These are phyloP conservation scores for Rossbeevera mucosa DNA, from an alignment of 768 basidiomycete genomes.

Conservation along the genomic window DNA sequence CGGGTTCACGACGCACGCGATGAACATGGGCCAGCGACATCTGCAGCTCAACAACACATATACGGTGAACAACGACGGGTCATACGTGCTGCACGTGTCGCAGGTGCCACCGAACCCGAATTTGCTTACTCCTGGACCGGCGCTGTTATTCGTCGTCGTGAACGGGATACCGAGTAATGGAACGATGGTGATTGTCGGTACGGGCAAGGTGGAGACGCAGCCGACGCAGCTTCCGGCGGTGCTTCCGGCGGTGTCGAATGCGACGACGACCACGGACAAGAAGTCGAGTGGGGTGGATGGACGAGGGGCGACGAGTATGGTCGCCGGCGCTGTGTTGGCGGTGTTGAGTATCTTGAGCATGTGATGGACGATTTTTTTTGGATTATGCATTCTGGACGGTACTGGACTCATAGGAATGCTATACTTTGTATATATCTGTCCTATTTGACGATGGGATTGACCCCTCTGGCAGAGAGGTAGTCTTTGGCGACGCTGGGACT, in stretches of 20 bases:
- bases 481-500: constrained; percentile 70
- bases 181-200: constrained; percentile 71
- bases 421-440: too few species aligned
- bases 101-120: constrained; percentile 84
- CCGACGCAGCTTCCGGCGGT: constrained; percentile 40
- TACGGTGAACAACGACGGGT: constrained; percentile 72
- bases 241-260: constrained; percentile 40
- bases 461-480: constrained; percentile 57
- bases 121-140: constrained; percentile 87
- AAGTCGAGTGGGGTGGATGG: not conserved
- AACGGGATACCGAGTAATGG: constrained; percentile 83
- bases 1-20: constrained; percentile 81
- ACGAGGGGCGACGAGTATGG: not conserved
- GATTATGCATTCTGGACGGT: too few species aligned
- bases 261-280: not conserved
- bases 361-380: constrained; percentile 22
- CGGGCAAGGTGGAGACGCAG: constrained; percentile 72
- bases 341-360: not conserved
- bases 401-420: too few species aligned
- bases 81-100: constrained; percentile 71
- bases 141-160: constrained; percentile 75
- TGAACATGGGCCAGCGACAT: constrained; percentile 85
- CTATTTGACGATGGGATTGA: constrained; percentile 41
- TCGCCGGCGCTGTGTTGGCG: not conserved
- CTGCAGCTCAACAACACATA: constrained; percentile 84